A percentile compares a stretch with the other conserved stretches of the same genome.
These are phyloP conservation scores for Aspergillus sp. DNA, from an alignment of 2,329 filamentous ascomycete genomes.

Conservation along the genomic window DNA sequence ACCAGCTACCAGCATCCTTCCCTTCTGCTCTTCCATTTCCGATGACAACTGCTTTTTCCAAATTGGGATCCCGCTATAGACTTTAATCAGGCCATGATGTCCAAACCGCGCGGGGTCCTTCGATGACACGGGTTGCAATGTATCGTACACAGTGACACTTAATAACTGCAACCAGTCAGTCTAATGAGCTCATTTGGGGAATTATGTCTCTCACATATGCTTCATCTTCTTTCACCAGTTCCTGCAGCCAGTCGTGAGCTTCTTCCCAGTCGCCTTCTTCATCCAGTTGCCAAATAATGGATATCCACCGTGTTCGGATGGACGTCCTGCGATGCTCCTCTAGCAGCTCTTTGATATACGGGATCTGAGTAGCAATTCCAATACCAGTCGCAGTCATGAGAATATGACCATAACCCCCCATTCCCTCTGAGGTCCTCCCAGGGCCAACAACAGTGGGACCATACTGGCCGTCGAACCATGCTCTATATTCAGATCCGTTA, in stretches of 20 bases:
- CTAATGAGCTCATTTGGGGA: too few species aligned
- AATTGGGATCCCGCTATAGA: constrained; percentile 12
- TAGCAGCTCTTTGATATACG: constrained; percentile 37
- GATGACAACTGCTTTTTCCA: constrained; percentile 16
- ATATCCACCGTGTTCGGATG: constrained; percentile 24
- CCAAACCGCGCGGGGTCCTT: constrained; percentile 10
- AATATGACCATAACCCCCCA: constrained; percentile 28
- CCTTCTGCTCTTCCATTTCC: constrained; percentile 2
- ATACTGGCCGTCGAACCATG: constrained; percentile 30
- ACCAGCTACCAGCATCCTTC: constrained; percentile 15
- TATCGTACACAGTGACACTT: constrained; percentile 5
- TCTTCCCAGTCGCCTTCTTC: constrained; percentile 18
- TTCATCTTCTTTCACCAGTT: constrained; percentile 19
- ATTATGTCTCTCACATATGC: background rate
- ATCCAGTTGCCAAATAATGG: constrained; percentile 32
- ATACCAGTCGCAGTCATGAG: constrained; percentile 38
- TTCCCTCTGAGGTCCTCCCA: constrained; percentile 15
- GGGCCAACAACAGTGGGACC: constrained; percentile 15
- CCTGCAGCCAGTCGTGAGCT: constrained; percentile 20
- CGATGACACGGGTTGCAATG: background rate
- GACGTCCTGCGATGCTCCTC: constrained; percentile 24
- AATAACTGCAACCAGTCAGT: constrained; percentile 2
- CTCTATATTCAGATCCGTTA: constrained; percentile 9
- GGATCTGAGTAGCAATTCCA: constrained; percentile 34
- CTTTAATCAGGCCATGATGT: constrained; percentile 20